Evolutionary conservation across 345 rosid genomes (phyloP).

Genomic region (Cardiospermum halicacabum): DNA sequence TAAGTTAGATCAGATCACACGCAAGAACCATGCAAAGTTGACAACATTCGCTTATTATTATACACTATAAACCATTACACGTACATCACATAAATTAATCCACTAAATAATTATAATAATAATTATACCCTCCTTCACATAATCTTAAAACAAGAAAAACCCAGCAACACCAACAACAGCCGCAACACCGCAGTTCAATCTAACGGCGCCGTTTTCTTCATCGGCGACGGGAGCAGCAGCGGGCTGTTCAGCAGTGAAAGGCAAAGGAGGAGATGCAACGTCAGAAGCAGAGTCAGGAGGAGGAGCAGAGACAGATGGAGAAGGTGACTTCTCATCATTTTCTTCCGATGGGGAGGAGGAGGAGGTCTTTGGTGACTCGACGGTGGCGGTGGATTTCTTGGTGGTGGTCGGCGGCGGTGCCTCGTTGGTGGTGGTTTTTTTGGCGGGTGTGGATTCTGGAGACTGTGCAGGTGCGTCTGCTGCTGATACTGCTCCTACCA

Average conservation of each 20-base stretch:
- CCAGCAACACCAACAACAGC: slow-evolving; percentile 15
- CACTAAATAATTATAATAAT: no score
- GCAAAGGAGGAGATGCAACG: slow-evolving; percentile 22
- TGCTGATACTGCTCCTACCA: slow-evolving; percentile 31
- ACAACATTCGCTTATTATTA: no score
- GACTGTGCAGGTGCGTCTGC: slow-evolving; percentile 19
- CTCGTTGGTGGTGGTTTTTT: background rate
- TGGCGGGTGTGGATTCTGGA: background rate
- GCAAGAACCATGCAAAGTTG: no score
- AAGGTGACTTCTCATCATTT: background rate
- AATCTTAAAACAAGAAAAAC: slow-evolving; percentile 18
- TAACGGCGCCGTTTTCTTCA: background rate
- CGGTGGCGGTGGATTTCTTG: slow-evolving; percentile 5
- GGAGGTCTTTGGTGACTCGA: slow-evolving; percentile 14
- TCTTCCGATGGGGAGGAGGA: slow-evolving; percentile 15
- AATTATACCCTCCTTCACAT: no score
- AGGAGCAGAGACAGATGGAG: slow-evolving; percentile 17
- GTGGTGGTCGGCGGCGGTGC: slow-evolving; percentile 9
- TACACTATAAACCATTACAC: no score
- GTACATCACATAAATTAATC: no score
- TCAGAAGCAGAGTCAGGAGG: background rate
- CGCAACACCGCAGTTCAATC: slow-evolving; percentile 13
- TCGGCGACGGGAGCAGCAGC: background rate
- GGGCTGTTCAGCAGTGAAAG: slow-evolving; percentile 5
- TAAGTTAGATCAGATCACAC: no score